phyloP scores from a whole-genome alignment of 371 early-diverging fungal species.

The Mortierella sp. region DNA sequence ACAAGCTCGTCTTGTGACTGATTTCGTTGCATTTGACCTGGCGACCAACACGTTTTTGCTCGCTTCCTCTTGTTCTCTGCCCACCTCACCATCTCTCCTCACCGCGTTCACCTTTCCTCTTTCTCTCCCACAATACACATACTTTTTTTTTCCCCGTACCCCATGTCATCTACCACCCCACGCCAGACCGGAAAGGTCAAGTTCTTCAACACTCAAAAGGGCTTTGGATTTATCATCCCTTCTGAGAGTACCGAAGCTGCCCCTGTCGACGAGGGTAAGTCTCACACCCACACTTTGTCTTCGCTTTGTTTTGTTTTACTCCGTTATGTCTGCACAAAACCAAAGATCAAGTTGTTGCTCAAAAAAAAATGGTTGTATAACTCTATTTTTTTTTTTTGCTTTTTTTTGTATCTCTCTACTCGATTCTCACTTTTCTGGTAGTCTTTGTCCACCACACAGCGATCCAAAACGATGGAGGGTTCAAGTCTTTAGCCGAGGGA shows the following conservation, averaged over 20 bases:
- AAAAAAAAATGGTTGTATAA: neutral
- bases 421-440: conserved; percentile 18
- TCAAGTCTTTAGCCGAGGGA: conserved; percentile 89
- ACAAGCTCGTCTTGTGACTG: neutral
- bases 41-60: neutral
- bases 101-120: conserved; percentile 8
- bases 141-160: conserved; percentile 37
- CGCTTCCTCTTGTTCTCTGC: neutral
- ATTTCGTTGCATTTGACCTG: neutral
- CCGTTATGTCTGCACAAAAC: neutral
- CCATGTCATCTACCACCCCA: conserved; percentile 47
- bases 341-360: neutral
- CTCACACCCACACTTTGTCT: neutral
- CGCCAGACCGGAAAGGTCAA: conserved; percentile 83
- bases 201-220: conserved; percentile 91
- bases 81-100: neutral
- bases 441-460: conserved; percentile 94
- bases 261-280: conserved; percentile 77
- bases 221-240: conserved; percentile 91
- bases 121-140: conserved; percentile 12
- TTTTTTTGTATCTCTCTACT: neutral
- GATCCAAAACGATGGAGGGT: conserved; percentile 87
- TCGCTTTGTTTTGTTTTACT: neutral
- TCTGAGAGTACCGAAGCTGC: conserved; percentile 66
- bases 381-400: conserved; percentile 5